Base-by-base conservation (phyloP, 2,329 filamentous ascomycete genomes). In the Cordyceps cateniannulata region DNA sequence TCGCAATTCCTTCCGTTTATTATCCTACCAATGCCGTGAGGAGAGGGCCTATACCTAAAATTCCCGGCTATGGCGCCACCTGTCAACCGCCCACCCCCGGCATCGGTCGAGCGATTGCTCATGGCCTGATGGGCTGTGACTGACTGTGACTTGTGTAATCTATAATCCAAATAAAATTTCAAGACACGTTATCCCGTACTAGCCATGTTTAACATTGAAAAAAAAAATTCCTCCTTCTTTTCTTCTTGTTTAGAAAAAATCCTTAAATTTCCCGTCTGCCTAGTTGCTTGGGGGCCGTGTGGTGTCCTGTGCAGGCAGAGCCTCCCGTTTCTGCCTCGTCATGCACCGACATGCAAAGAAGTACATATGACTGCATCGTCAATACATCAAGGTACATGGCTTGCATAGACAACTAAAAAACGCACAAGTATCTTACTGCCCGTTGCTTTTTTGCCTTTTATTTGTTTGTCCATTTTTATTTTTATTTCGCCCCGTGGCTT, bases 401-500 rank as follows among this genome's bases (percentile, higher is more conserved):
- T 5, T 2, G 38, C 38, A 14, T 5, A 40, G 14, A 14, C 38
- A 16, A 40, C 4, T 2, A n/a, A 16, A 35, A 5, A 10, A 40
- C 18, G 38, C 38, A n/a, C 38, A 10, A 40, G 14, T 40, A n/a
- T 40, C 38, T 5, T n/a, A 18, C 14, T 18, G 18, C 14, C 38
- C 32, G 32, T 12, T 40, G 18, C 38, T 2, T 40, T 40, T 16
- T n/a, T n/a, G n/a, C 5, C 38, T 5, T 40, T 16, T n/a, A 14
- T 14, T n/a, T 40, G 12, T 40, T 40, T 14, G 3, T 40, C 14
- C 6, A n/a, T 40, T 10, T 7, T 29, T 50, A 16, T 50, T 32
- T 16, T 25, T 29, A 27, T 52, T 18, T 52, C 38, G 24, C 53
- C 53, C 53, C 53, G 53, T 57, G 53, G 53, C 53, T 57, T 48